Conservation (phyloP, 371 early-diverging fungal species). For the Fennellomyces sp. region DNA sequence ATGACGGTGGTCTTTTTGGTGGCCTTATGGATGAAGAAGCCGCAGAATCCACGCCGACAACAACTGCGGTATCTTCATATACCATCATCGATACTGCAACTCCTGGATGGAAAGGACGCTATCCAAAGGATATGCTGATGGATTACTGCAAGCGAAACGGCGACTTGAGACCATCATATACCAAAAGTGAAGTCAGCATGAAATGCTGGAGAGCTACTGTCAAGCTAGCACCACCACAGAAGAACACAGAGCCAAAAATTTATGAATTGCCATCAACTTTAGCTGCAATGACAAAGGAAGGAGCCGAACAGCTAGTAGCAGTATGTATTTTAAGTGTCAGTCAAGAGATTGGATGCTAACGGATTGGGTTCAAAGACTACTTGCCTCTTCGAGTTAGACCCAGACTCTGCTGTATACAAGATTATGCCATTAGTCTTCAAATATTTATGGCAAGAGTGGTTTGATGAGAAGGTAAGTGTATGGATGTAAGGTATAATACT, state of each 20-base stretch:
- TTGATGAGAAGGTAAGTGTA: conserved; percentile 43
- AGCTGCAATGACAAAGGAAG: conserved; percentile 16
- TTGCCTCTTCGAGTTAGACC: conserved; percentile 54
- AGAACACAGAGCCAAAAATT: not conserved
- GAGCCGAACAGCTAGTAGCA: conserved; percentile 66
- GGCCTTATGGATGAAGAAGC: conserved; percentile 28
- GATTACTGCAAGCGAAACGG: conserved; percentile 31
- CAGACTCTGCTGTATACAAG: conserved; percentile 54
- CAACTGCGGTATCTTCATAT: conserved; percentile 9
- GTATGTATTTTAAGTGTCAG: conserved; percentile 19
- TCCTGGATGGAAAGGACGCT: conserved; percentile 49
- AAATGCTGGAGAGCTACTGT: conserved; percentile 28
- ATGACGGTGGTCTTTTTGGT: conserved; percentile 17
- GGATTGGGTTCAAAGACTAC: conserved; percentile 24
- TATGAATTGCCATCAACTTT: conserved; percentile 20
- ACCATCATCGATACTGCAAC: conserved; percentile 20
- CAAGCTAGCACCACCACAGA: conserved; percentile 9
- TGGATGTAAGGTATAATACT: not conserved
- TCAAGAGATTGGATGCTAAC: not conserved
- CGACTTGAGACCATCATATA: conserved; percentile 15
- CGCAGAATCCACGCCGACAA: conserved; percentile 13
- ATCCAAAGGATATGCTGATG: conserved; percentile 43
- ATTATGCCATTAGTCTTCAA: conserved; percentile 64
- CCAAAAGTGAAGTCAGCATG: conserved; percentile 8
- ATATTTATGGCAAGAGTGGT: conserved; percentile 70